Evolutionary conservation across 169 alveolate species (phyloP), one percentile per base, ranked within the genome.

Genomic region (Cryptosporidium felis): DNA sequence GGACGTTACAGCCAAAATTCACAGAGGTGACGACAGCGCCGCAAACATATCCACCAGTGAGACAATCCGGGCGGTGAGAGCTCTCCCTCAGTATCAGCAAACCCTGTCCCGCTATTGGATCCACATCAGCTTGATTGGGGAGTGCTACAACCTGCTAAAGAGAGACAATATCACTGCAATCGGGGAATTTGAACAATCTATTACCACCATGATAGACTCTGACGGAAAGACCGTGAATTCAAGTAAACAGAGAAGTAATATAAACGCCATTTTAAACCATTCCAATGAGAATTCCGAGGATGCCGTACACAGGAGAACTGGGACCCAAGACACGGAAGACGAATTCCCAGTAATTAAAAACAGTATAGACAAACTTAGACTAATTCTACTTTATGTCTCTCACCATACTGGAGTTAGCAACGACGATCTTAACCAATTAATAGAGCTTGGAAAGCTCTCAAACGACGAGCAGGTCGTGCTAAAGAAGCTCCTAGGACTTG

Each of bases 21-120:
- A 81, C 42, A 80, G 85, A 21, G 80, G 60, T 58, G 88, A 89
- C 18, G 41, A 60, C 28, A 44, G 46, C 40, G 82, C 12, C 14
- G 14, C 49, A 8, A 63, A 63, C 18, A 18, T 60, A n/a, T 28
- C 62, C 16, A 81, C 82, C 2, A 67, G 60, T 21, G 91, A 82
- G 30, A 93, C 94, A 6, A 45, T 92, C 49, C 89, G 82, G n/a
- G 91, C 89, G 36, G 82, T 93, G 34, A 34, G 96, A 45, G 80
- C 80, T 23, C 61, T 93, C 32, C 96, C 96, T 9, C 88, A 93
- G 58, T 62, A 88, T 18, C 95, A 92, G 81, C 90, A 90, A 21
- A 59, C 92, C 67, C 74, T 93, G 56, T 94, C 92, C 23, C 89
- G 89, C 65, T 93, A 92, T 65, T 93, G 95, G 95, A 88, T 92